phyloP scores from a whole-genome alignment of 768 basidiomycete genomes.

The Amanita pallidorosea region DNA sequence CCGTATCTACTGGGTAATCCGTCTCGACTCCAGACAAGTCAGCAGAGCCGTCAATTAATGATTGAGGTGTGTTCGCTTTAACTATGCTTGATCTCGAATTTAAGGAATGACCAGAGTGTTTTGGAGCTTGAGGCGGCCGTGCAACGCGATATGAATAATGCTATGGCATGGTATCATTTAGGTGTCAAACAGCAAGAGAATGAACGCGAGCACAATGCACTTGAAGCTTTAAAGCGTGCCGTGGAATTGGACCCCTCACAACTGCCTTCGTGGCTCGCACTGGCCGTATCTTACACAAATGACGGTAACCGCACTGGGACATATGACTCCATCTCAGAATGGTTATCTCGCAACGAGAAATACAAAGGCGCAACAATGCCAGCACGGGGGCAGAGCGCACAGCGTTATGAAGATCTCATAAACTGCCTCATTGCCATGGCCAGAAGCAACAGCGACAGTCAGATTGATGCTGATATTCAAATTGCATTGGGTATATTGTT shows the following conservation, averaged over 20 bases:
- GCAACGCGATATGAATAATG: conserved; percentile 61
- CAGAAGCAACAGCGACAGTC: conserved; percentile 39
- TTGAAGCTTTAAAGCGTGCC: conserved; percentile 74
- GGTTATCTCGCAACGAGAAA: conserved; percentile 59
- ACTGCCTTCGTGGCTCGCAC: conserved; percentile 78
- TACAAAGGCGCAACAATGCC: conserved; percentile 37
- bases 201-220: conserved; percentile 86
- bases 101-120: conserved; percentile 45
- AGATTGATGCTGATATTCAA: conserved; percentile 90
- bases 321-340: conserved; percentile 72
- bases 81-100: conserved; percentile 8
- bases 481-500: conserved; percentile 88
- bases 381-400: conserved; percentile 22
- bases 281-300: conserved; percentile 87
- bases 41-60: conserved; percentile 22
- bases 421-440: conserved; percentile 79
- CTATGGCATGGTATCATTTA: conserved; percentile 79
- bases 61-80: conserved; percentile 27
- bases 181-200: conserved; percentile 98
- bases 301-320: conserved; percentile 69
- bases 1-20: conserved; percentile 64
- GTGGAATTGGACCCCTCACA: conserved; percentile 71
- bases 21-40: conserved; percentile 35
- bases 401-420: conserved; percentile 46
- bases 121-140: conserved; percentile 86